Evolutionary conservation across 164 flowering plant genomes (phyloP), one percentile per base, ranked within the genome.

Genomic region (Annona squamosa): DNA sequence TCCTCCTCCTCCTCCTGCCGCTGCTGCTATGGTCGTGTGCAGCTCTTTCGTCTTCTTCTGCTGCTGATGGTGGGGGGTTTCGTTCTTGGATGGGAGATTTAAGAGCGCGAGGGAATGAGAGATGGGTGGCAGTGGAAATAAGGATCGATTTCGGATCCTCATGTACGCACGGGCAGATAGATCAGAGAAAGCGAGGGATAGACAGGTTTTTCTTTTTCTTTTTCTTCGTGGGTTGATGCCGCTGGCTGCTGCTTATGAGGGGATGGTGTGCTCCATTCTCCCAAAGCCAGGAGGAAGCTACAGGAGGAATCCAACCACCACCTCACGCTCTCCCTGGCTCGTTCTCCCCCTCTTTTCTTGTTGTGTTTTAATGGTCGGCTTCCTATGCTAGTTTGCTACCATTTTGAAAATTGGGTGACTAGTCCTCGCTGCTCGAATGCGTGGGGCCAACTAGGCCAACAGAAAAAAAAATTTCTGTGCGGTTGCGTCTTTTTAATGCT

Each of bases 131-230:
- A 62, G 26, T 3, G 42, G 18, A 16, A 42, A 26, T 9, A 48
- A 64, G 71, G 71, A 72, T 68, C 75, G 16, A 63, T 76, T 76
- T 47, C 79, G 70, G 75, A 76, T 76, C 75, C 79, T 76, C 79
- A 76, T 76, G 5, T 57, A 65, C 44, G 45, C 37, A 26, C 37
- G 37, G 17, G 56, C 37, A 26, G 37, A 56, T n/a, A 66, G 48
- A 7, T 7, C 3, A 7, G 46, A 73, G 65, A 52, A 26, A 26
- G 37, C 37, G 37, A 26, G 37, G 37, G 37, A 26, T 19, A 72
- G 63, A 72, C 46, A 19, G 42, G 46, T 26, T 26, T 26, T 26
- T 26, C 13, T 12, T 46, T 52, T 52, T 52, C 43, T 42, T 72
- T 48, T 64, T 2, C 18, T 10, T 63, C 17, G 37, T 4, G 57